Evolutionary conservation across 2,329 filamentous ascomycete genomes (phyloP), one percentile per base, ranked within the genome.

Genomic region (Cercospora citrullina): DNA sequence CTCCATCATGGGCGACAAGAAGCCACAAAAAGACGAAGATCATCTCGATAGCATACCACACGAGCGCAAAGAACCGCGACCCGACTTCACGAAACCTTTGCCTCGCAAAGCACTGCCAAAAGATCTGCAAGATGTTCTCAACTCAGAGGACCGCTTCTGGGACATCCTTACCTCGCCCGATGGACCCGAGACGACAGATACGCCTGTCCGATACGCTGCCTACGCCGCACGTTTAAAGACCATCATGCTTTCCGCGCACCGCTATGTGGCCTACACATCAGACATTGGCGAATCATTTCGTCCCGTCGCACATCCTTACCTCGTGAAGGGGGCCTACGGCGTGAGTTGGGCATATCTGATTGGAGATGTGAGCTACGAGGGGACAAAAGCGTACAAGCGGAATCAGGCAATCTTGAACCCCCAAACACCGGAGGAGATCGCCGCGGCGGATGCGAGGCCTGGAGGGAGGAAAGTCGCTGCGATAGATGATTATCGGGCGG

Each of bases 261-360:
- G 95, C 76, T 99, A 99, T 77, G 93, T 99, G 60, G 95, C 95
- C 66, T 99, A 99, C 79, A 98, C 95, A 0, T 94, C 69, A 21
- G 94, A 98, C 76, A 94, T 99, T 71, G 95, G 95, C 78, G 95
- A 99, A 80, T 96, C 92, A 0, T 99, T 99, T 81, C 89, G 95
- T 1, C 95, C 95, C 0, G 87, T 99, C 45, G 94, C 94, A 4
- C 94, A 97, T 77, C 94, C 93, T 0, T 89, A 86, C 75, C 81
- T 96, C 3, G 91, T 99, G 10, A 87, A 90, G 68, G 84, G 87
- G 59, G 95, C 95, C 5, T 99, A 99, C 77, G 94, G 88, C 60
- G 84, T 99, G 51, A 96, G 92, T 1, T 98, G 95, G 95, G 84
- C 91, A 10, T 99, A 99, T 77, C 87, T 99, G 23, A 80, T 93